Base-by-base conservation (phyloP, 2,329 filamentous ascomycete species). In the Nakataea oryzae region DNA sequence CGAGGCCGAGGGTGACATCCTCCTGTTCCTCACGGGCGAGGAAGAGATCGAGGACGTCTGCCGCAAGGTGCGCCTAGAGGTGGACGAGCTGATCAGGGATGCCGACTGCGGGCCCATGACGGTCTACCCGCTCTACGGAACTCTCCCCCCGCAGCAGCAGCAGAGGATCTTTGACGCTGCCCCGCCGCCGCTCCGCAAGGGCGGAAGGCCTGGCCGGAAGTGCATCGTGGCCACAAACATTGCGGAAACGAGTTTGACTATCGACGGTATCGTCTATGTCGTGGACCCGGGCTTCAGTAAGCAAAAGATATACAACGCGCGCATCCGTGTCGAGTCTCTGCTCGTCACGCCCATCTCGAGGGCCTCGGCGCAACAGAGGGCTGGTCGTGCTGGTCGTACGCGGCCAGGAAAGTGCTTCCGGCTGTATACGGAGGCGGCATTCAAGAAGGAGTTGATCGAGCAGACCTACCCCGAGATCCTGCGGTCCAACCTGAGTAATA, bases 211-310 rank as follows among this genome's bases (percentile, higher is more conserved):
- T 0, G 95, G 95, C n/a, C 85, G 95, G 65, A 99, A 99, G 75
- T 88, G 87, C 72, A 96, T 99, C 68, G 84, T 99, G 32, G 91
- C 93, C 12, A 99, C 95, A 67, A 99, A 99, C 75, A 99, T 99
- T 74, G 95, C 95, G 57, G 95, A 99, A 79, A 99, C 95, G 0
- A 93, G 89, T 70, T 85, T 99, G 75, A 99, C 95, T 58, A 99
- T 99, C 64, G 95, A 99, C 72, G 95, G 95, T 73, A 99, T 99
- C 66, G 95, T 99, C 47, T 99, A 97, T 71, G 95, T 99, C 41
- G 93, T 99, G n/a, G 95, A 99, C 71, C 93, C 95, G 2, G 95
- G 95, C 47, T 99, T 99, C 79, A 96, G 92, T 78, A 99, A 99
- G 79, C 95, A 99, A 72, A 99, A 97, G 77, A 95, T 97, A 65